These are phyloP conservation scores for Ochromonadaceae sp. DNA, from an alignment of 352 stramenopile species.

Conservation along the genomic window DNA sequence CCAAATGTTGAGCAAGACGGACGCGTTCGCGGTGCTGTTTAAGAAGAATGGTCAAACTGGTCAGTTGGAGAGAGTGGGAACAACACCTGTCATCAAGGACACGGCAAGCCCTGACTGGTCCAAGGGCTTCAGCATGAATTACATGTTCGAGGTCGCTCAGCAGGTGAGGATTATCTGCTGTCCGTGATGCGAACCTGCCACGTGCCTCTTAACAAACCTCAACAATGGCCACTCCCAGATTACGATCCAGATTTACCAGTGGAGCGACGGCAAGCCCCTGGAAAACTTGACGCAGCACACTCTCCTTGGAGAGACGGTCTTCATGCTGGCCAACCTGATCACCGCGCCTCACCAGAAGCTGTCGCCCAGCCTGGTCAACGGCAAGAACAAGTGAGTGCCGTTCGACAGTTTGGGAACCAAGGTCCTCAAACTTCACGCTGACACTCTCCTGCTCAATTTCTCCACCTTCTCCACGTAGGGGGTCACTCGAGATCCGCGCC, in stretches of 20 bases:
- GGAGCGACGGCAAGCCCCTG: neutral
- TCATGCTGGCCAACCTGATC: neutral
- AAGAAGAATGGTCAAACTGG: neutral
- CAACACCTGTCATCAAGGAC: conserved; percentile 10
- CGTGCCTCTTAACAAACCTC: no score
- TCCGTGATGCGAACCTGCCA: no score
- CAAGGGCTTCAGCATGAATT: neutral
- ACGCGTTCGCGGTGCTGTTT: neutral
- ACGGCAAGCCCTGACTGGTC: neutral
- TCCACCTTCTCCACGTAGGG: no score
- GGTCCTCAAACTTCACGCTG: no score
- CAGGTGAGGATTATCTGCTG: neutral
- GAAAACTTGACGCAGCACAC: neutral
- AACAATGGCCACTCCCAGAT: no score
- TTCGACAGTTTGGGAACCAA: no score
- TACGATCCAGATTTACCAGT: neutral
- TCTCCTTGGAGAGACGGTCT: neutral
- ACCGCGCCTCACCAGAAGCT: neutral
- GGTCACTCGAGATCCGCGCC: neutral
- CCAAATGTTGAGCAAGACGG: neutral
- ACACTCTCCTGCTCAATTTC: no score
- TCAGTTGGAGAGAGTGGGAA: neutral
- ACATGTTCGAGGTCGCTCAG: neutral
- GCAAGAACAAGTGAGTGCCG: neutral
- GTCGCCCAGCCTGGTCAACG: neutral